Conservation (phyloP, 2,329 filamentous ascomycete species). For the Aspergillus ibericus region DNA sequence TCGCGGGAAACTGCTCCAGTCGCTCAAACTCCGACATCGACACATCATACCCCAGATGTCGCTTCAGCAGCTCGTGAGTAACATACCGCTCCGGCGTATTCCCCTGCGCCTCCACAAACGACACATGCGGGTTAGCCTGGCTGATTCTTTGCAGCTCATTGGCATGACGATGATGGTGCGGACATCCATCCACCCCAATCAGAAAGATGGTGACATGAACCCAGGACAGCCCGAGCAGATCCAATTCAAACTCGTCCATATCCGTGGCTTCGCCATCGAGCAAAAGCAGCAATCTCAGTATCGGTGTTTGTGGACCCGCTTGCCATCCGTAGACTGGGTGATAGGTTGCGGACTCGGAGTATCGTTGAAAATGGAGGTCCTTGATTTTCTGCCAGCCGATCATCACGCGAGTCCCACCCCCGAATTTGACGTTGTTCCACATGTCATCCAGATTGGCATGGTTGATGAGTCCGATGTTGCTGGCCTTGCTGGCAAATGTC, state of each 20-base stretch:
- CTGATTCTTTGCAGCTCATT: slow-evolving; percentile 9
- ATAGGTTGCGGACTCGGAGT: background rate
- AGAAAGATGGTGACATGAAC: slow-evolving; percentile 6
- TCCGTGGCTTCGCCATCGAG: slow-evolving; percentile 6
- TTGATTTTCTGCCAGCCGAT: slow-evolving; percentile 6
- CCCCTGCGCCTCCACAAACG: slow-evolving; percentile 7
- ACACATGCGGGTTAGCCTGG: slow-evolving; percentile 4
- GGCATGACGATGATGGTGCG: slow-evolving; percentile 8
- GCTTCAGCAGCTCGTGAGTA: slow-evolving; percentile 6
- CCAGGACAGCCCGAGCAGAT: slow-evolving; percentile 5
- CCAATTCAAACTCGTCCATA: slow-evolving; percentile 10
- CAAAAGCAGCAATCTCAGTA: slow-evolving; percentile 2
- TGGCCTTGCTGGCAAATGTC: background rate
- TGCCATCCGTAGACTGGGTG: slow-evolving; percentile 8
- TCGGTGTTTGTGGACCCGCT: background rate
- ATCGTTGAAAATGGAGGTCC: slow-evolving; percentile 4
- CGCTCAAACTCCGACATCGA: slow-evolving; percentile 4
- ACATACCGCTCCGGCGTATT: slow-evolving; percentile 6
- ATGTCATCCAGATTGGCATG: background rate
- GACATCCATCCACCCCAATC: slow-evolving; percentile 8
- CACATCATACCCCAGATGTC: slow-evolving; percentile 7
- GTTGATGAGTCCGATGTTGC: slow-evolving; percentile 5
- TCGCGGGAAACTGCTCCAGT: background rate
- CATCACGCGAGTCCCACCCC: slow-evolving; percentile 7
- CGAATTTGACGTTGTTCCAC: background rate